A percentile compares a stretch with the other conserved stretches of the same genome.
These are phyloP conservation scores for Stylosanthes scabra DNA, from an alignment of 331 rosid genomes.

Conservation along the genomic window DNA sequence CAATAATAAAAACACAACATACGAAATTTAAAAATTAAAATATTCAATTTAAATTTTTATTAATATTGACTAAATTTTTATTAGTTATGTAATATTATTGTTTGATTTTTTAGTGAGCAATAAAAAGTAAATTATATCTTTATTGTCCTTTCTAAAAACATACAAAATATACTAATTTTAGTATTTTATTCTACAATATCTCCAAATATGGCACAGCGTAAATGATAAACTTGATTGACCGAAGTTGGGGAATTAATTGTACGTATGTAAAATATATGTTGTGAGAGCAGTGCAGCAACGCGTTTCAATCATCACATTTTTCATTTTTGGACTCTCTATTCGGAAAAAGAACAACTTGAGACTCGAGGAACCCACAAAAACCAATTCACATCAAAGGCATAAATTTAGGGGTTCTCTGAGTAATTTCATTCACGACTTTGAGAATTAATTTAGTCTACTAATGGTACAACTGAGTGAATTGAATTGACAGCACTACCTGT, in stretches of 20 bases:
- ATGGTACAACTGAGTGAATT: not conserved
- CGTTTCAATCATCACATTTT: conserved; percentile 10
- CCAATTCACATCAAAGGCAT: too few species aligned
- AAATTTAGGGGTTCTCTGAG: not conserved
- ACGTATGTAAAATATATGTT: not conserved
- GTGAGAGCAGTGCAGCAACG: not conserved
- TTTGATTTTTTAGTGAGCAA: too few species aligned
- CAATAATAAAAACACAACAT: too few species aligned
- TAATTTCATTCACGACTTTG: not conserved
- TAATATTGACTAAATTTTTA: too few species aligned
- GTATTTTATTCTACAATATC: too few species aligned
- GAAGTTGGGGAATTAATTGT: not conserved
- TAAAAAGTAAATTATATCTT: too few species aligned
- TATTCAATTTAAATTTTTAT: too few species aligned
- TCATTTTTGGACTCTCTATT: not conserved
- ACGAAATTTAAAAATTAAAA: too few species aligned
- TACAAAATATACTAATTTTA: too few species aligned
- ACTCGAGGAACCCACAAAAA: not conserved
- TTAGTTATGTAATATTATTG: too few species aligned
- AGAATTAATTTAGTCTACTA: not conserved
- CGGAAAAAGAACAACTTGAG: not conserved
- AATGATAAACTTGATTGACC: not conserved
- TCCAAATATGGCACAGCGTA: too few species aligned
- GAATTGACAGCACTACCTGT: not conserved
- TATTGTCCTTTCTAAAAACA: too few species aligned